Base-by-base conservation (phyloP, 805 yeast genomes). In the Metschnikowia anglica region DNA sequence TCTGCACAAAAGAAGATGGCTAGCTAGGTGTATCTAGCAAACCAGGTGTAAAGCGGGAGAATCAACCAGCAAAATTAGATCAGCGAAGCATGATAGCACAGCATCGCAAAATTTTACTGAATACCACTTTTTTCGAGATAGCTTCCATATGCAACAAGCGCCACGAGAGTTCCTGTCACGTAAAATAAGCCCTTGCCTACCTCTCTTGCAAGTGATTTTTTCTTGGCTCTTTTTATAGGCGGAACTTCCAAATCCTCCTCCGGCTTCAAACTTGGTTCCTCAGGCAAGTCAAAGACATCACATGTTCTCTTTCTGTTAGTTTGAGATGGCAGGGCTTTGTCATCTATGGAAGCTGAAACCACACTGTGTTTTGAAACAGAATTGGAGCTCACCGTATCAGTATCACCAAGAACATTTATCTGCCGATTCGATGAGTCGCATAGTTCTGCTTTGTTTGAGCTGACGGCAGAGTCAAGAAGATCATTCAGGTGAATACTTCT, bases 121-220 rank as follows among this genome's bases (percentile, higher is more conserved):
- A 21, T 16, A 15, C 38, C 43, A 15, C 27, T 30, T 24, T 13
- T 33, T 21, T 48, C 54, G 33, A 50, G 49, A 20, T 40, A 39
- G 30, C 63, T 53, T n/a, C 72, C 72, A 52, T 66, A 68, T 5
- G 58, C 48, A n/a, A 68, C 71, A 38, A 68, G 54, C 1, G 66
- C 70, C 9, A 59, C 41, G 18, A 68, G 50, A 6, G 73, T 65
- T 2, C 61, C 65, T 9, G 55, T 28, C 4, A 53, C 64, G 44
- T 68, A 68, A 9, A 62, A 26, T 6, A 58, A 36, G 11, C 69
- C 74, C 46, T 64, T 68, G 5, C 53, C 57, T 11, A 53, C 44
- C 47, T 68, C 74, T 43, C 63, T 65, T 7, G 53, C 51, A 34
- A 63, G 30, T 1, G 51, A 40, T 31, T 52, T 56, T 50, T 43